A percentile compares a stretch with the other conserved stretches of the same genome.
Evolutionary conservation across 2,329 filamentous ascomycete genomes (phyloP).

Genomic region (Hypocreales sp.): DNA sequence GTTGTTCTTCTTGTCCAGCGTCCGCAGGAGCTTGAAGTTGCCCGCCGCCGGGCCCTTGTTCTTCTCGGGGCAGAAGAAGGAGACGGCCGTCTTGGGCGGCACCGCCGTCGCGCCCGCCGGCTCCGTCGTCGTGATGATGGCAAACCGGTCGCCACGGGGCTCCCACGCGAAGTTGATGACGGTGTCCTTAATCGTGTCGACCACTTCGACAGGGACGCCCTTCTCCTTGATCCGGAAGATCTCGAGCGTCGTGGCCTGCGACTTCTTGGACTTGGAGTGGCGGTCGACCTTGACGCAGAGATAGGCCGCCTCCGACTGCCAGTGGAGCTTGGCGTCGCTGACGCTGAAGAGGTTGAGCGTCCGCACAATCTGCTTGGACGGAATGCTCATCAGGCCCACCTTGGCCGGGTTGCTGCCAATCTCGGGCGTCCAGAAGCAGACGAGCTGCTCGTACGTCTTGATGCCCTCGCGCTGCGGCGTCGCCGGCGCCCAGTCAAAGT

Average conservation of each 20-base stretch:
- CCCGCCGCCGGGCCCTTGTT: constrained; percentile 64
- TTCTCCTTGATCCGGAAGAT: constrained; percentile 97
- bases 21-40: constrained; percentile 93
- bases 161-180: constrained; percentile 99
- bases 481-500: constrained; percentile 95
- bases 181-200: constrained; percentile 94
- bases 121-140: constrained; percentile 90
- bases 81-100: constrained; percentile 81
- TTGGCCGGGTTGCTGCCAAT: constrained; percentile 96
- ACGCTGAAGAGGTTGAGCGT: constrained; percentile 97
- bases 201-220: constrained; percentile 93
- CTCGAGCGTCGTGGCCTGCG: constrained; percentile 87
- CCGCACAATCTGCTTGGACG: constrained; percentile 84
- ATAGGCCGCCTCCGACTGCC: constrained; percentile 89
- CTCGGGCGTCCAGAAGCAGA: constrained; percentile 98
- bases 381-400: constrained; percentile 91
- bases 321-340: constrained; percentile 93
- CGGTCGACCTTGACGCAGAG: constrained; percentile 97
- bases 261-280: constrained; percentile 99
- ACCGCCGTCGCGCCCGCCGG: constrained; percentile 63
- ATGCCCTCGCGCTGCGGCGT: constrained; percentile 67
- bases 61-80: constrained; percentile 97
- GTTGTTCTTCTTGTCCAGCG: constrained; percentile 97
- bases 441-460: constrained; percentile 87
- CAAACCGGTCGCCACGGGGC: constrained; percentile 92